Percentiles rank a stretch among this genome's conserved stretches.
Evolutionary conservation across 768 basidiomycete species (phyloP).

Genomic region (Paxillus involutus): DNA sequence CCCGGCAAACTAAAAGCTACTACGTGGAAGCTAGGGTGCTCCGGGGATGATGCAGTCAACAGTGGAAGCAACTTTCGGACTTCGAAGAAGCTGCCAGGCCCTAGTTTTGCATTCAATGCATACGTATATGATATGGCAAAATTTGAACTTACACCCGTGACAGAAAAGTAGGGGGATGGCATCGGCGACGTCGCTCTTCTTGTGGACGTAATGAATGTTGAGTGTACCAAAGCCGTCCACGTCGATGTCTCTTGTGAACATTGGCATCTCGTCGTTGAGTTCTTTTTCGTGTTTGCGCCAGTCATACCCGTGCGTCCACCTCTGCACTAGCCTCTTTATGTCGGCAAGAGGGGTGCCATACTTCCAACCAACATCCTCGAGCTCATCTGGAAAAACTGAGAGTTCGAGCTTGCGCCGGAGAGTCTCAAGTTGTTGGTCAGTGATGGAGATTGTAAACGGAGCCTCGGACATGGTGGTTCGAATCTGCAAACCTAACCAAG

Average conservation of each 20-base stretch:
- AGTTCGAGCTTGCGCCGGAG: constrained; percentile 43
- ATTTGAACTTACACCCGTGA: constrained; percentile 51
- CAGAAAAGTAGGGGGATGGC: constrained; percentile 62
- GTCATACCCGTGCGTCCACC: constrained; percentile 55
- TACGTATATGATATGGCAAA: not conserved
- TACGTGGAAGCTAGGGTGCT: constrained; percentile 61
- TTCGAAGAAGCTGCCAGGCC: constrained; percentile 49
- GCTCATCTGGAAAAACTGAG: constrained; percentile 55
- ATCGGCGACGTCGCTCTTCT: constrained; percentile 40
- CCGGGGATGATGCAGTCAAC: constrained; percentile 38
- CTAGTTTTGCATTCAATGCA: constrained; percentile 25
- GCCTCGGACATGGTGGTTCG: constrained; percentile 31
- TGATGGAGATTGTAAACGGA: constrained; percentile 48
- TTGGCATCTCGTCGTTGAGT: constrained; percentile 53
- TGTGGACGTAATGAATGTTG: constrained; percentile 60
- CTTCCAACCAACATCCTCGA: constrained; percentile 47
- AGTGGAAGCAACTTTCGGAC: constrained; percentile 56
- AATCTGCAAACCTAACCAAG: no score
- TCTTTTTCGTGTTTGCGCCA: constrained; percentile 53
- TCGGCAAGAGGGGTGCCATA: constrained; percentile 54
- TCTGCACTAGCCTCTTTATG: constrained; percentile 44
- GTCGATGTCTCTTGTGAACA: constrained; percentile 52
- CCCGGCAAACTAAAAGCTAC: constrained; percentile 60
- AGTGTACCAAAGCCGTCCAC: constrained; percentile 48
- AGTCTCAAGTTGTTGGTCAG: constrained; percentile 38